Evolutionary conservation across 2,329 filamentous ascomycete species (phyloP).

Genomic region (Talaromyces rugulosus): DNA sequence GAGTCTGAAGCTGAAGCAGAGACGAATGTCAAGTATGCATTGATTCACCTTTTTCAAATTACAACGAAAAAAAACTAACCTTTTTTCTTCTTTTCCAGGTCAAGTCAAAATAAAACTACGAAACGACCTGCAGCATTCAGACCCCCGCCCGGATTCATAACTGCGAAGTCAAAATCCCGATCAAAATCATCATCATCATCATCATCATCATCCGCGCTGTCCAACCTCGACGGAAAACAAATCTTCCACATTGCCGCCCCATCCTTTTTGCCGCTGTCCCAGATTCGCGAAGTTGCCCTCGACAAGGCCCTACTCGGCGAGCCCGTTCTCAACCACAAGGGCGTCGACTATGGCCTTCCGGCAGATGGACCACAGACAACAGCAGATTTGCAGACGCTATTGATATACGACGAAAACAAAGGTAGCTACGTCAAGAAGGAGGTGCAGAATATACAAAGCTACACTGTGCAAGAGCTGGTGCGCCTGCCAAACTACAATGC

Average conservation of each 20-base stretch:
- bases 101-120: not conserved
- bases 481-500: constrained; percentile 25
- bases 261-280: constrained; percentile 38
- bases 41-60: not conserved
- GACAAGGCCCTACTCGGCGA: constrained; percentile 37
- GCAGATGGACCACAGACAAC: constrained; percentile 19
- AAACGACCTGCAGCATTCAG: constrained; percentile 27
- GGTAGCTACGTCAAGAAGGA: constrained; percentile 27
- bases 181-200: constrained; percentile 29
- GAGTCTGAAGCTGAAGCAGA: constrained; percentile 6
- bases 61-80: not conserved
- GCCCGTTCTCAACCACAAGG: constrained; percentile 39
- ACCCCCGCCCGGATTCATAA: constrained; percentile 41
- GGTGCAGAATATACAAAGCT: constrained; percentile 26
- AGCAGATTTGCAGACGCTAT: constrained; percentile 27
- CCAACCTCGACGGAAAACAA: constrained; percentile 41
- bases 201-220: constrained; percentile 28
- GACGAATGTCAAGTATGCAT: constrained; percentile 14
- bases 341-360: constrained; percentile 39
- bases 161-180: constrained; percentile 28
- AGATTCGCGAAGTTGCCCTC: constrained; percentile 42
- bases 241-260: constrained; percentile 48
- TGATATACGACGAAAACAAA: constrained; percentile 33
- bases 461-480: constrained; percentile 35
- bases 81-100: constrained; percentile 7